Evolutionary conservation across 371 early-diverging fungal genomes (phyloP).

Genomic region (Mucor piriformis): DNA sequence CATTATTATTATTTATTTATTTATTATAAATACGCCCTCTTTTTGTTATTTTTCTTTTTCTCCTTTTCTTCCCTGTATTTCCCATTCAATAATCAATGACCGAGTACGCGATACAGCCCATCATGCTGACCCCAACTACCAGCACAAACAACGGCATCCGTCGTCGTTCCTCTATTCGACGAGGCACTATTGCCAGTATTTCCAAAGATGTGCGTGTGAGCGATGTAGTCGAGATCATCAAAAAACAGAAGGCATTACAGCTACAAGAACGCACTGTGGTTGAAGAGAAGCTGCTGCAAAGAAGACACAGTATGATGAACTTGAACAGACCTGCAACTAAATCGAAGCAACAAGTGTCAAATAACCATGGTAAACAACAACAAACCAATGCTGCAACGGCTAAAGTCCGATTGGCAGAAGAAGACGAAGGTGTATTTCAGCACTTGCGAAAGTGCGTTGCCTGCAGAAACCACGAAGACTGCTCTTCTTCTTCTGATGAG

Average conservation of each 20-base stretch:
- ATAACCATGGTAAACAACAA: background rate
- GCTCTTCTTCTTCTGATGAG: background rate
- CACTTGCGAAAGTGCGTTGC: constrained; percentile 19
- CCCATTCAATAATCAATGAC: background rate
- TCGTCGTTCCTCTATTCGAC: constrained; percentile 21
- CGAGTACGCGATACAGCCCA: background rate
- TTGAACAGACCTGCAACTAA: background rate
- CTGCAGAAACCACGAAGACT: background rate
- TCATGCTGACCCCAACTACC: constrained; percentile 6
- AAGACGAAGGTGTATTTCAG: background rate
- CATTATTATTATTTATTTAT: constrained; percentile 1
- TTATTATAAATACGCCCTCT: constrained; percentile 2
- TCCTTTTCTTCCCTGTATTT: background rate
- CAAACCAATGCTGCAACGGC: constrained; percentile 8
- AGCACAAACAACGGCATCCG: constrained; percentile 1
- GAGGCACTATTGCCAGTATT: constrained; percentile 28
- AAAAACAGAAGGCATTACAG: constrained; percentile 4
- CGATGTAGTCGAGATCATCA: constrained; percentile 14
- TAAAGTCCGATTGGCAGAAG: constrained; percentile 19
- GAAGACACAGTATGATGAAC: constrained; percentile 27
- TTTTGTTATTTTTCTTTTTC: constrained; percentile 1
- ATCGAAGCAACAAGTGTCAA: background rate
- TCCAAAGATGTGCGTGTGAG: constrained; percentile 23
- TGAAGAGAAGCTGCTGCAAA: background rate
- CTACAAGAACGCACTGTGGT: constrained; percentile 5